Evolutionary conservation across 768 basidiomycete species (phyloP), one percentile per base, ranked within the genome.

Genomic region (Suillus placidus): DNA sequence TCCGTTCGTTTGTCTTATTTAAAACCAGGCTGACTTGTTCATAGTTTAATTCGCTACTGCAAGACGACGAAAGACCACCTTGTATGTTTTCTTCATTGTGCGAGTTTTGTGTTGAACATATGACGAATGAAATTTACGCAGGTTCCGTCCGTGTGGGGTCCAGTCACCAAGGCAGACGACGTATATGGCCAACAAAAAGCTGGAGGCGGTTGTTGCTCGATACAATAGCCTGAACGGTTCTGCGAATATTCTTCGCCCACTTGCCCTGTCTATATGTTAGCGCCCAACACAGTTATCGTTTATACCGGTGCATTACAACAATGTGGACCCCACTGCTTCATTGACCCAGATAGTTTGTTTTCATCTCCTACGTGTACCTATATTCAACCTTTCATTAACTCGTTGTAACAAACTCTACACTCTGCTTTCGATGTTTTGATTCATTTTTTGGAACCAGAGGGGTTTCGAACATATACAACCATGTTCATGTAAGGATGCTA

Each of bases 101-200:
- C 18, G 18, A 26, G 5, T 42, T 42, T 40, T 42, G 40, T 12
- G 38, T 32, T 42, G 58, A 42, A 60, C 10, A 1, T 20, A 68
- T 66, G 42, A 71, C 73, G 61, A 73, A 69, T 43, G 68, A 42
- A 18, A 30, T 51, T 60, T 62, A 35, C 71, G 30, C 72, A 95
- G 92, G 91, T 97, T 58, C 95, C 96, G 32, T 95, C 93, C 23
- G 94, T 99, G 1, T 99, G 97, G 97, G 97, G 97, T 12, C 90
- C 93, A 30, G 89, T 97, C n/a, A 88, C 88, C 69, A 93, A 92
- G 74, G 88, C 87, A 51, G 94, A 97, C 66, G 97, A 99, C 75
- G 97, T 97, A 57, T 99, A 95, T 73, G 91, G 90, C 32, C 92
- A 90, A 62, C 88, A 87, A 74, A 79, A 82, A 64, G 72, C 84